phyloP scores from a whole-genome alignment of 208 protist genomes.

The Sergeia podlipaevii region DNA sequence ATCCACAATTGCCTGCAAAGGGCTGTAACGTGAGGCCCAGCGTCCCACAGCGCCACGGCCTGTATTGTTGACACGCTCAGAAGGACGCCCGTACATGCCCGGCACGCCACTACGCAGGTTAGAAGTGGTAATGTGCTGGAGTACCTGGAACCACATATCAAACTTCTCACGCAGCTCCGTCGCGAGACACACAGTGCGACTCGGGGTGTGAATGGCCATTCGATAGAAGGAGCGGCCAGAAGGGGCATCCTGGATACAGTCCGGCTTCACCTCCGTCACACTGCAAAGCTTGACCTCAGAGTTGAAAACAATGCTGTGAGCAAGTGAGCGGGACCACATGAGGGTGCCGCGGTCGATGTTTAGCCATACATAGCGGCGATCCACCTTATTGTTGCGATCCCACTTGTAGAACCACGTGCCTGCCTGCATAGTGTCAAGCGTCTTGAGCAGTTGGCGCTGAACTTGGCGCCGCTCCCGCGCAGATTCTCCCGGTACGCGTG shows the following conservation, averaged over 20 bases:
- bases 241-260: conserved; percentile 45
- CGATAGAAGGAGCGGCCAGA: conserved; percentile 56
- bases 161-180: conserved; percentile 77
- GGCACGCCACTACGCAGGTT: conserved; percentile 28
- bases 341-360: conserved; percentile 50
- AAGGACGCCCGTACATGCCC: conserved; percentile 42
- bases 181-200: conserved; percentile 43
- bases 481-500: conserved; percentile 16
- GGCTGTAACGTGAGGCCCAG: conserved; percentile 56
- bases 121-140: conserved; percentile 41
- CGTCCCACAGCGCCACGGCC: conserved; percentile 21
- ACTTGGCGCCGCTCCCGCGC: conserved; percentile 17
- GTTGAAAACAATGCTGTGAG: conserved; percentile 28
- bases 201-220: conserved; percentile 40
- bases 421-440: conserved; percentile 37
- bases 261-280: conserved; percentile 41
- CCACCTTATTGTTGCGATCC: conserved; percentile 46
- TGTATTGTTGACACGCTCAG: conserved; percentile 15
- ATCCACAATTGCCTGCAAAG: conserved; percentile 37
- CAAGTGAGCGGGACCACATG: conserved; percentile 46
- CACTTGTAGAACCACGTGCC: conserved; percentile 86
- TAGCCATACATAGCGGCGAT: conserved; percentile 75
- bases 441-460: conserved; percentile 18
- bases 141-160: conserved; percentile 65
- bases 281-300: conserved; percentile 45